Evolutionary conservation across 2,329 filamentous ascomycete genomes (phyloP).

Genomic region (Aspergillus sp.): DNA sequence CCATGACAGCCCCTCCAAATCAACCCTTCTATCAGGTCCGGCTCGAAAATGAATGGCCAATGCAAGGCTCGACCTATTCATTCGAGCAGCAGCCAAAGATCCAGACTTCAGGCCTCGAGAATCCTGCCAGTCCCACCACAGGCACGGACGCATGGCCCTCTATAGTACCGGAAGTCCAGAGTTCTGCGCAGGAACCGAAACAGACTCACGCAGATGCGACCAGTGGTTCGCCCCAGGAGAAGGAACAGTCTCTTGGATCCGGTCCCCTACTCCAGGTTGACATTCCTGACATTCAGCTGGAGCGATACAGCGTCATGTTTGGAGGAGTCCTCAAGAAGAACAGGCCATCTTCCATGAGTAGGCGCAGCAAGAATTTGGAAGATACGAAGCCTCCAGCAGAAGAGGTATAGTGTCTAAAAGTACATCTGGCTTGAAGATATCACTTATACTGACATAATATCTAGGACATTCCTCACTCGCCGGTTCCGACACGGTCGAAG

Average conservation of each 20-base stretch:
- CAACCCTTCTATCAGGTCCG: slow-evolving; percentile 36
- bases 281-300: slow-evolving; percentile 78
- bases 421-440: background rate
- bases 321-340: slow-evolving; percentile 64
- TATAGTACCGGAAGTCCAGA: slow-evolving; percentile 26
- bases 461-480: slow-evolving; percentile 8
- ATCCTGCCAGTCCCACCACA: slow-evolving; percentile 9
- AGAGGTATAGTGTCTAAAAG: slow-evolving; percentile 31
- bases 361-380: slow-evolving; percentile 42
- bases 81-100: slow-evolving; percentile 18
- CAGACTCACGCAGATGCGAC: background rate
- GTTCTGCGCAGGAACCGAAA: slow-evolving; percentile 25
- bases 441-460: background rate
- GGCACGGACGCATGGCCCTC: slow-evolving; percentile 25
- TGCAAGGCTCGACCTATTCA: slow-evolving; percentile 25
- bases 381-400: slow-evolving; percentile 58
- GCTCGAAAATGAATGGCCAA: slow-evolving; percentile 22
- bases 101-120: slow-evolving; percentile 1
- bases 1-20: slow-evolving; percentile 22
- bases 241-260: slow-evolving; percentile 4
- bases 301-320: slow-evolving; percentile 95
- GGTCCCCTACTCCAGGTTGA: slow-evolving; percentile 67
- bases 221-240: background rate
- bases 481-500: slow-evolving; percentile 35
- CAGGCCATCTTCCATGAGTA: slow-evolving; percentile 35